phyloP scores from a whole-genome alignment of 305 asterid species.

The Plantago lanceolata region DNA sequence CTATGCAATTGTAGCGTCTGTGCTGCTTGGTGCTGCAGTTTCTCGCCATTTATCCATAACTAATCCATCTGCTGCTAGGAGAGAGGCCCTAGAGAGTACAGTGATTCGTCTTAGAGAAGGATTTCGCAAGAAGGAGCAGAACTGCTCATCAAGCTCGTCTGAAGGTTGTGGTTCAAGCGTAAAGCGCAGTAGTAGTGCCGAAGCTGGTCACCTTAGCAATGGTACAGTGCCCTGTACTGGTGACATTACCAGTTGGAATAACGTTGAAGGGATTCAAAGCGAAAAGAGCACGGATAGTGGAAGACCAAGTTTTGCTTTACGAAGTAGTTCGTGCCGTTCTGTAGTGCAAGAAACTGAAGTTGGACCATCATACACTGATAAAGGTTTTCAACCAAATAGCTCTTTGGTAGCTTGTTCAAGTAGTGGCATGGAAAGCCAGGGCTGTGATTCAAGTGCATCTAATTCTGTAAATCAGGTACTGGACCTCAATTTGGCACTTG shows the following conservation, averaged over 20 bases:
- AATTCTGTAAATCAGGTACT: constrained; percentile 70
- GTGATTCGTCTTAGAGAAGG: constrained; percentile 96
- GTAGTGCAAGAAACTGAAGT: constrained; percentile 88
- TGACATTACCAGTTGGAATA: constrained; percentile 75
- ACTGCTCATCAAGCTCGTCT: constrained; percentile 91
- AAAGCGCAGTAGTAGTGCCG: constrained; percentile 98
- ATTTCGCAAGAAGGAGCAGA: constrained; percentile 86
- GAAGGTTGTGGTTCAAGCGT: constrained; percentile 98
- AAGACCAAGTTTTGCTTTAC: constrained; percentile 78
- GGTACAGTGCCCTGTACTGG: constrained; percentile 63
- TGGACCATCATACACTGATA: constrained; percentile 73
- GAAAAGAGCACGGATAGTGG: constrained; percentile 94
- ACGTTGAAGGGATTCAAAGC: constrained; percentile 76
- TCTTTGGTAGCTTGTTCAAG: constrained; percentile 82
- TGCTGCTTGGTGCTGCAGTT: constrained; percentile 95
- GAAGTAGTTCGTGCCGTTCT: constrained; percentile 85
- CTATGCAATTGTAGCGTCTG: constrained; percentile 95
- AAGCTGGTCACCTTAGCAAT: constrained; percentile 83
- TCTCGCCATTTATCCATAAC: constrained; percentile 85
- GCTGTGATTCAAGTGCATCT: constrained; percentile 81
- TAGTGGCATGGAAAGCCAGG: constrained; percentile 96
- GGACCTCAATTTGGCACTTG: constrained; percentile 85
- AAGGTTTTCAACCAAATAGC: constrained; percentile 55
- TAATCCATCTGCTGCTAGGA: constrained; percentile 85
- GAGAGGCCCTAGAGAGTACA: constrained; percentile 95